Conservation (phyloP, 2,329 filamentous ascomycete genomes). For the Penicillium sclerotiorum region DNA sequence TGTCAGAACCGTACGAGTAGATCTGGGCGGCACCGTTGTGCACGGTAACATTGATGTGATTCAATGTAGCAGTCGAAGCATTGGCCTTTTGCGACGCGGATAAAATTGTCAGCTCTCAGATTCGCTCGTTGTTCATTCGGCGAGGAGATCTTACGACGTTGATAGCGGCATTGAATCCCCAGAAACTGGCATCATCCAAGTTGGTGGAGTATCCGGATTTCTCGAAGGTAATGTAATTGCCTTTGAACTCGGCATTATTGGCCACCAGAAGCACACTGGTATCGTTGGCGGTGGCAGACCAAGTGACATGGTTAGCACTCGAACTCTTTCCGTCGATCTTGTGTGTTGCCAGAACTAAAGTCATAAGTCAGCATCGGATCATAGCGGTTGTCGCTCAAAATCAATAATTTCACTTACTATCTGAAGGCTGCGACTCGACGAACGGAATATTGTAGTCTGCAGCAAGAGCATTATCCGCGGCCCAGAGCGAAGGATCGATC, state of each 20-base stretch:
- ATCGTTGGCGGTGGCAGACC: constrained; percentile 19
- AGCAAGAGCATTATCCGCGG: constrained; percentile 13
- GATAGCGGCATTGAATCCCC: constrained; percentile 34
- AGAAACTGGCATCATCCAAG: constrained; percentile 34
- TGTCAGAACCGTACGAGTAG: constrained; percentile 34
- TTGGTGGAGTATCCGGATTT: constrained; percentile 35
- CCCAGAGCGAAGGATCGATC: constrained; percentile 10
- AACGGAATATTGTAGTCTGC: constrained; percentile 13
- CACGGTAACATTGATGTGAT: constrained; percentile 34
- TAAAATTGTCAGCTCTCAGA: background rate
- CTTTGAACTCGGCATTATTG: constrained; percentile 13
- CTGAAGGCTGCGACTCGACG: constrained; percentile 8
- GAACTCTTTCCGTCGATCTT: constrained; percentile 8
- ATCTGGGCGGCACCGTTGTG: constrained; percentile 40
- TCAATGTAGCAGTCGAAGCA: constrained; percentile 25
- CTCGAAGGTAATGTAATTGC: constrained; percentile 28
- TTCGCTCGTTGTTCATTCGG: background rate
- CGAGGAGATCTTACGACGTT: constrained; percentile 19
- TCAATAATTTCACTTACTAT: constrained; percentile 3
- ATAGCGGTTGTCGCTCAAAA: background rate
- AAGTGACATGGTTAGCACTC: constrained; percentile 11
- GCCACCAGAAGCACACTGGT: constrained; percentile 20
- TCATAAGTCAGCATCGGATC: background rate
- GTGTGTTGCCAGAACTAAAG: constrained; percentile 9
- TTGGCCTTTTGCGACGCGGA: constrained; percentile 22